phyloP scores from a whole-genome alignment of 2,329 filamentous ascomycete genomes.

The Colletotrichum graminicola region DNA sequence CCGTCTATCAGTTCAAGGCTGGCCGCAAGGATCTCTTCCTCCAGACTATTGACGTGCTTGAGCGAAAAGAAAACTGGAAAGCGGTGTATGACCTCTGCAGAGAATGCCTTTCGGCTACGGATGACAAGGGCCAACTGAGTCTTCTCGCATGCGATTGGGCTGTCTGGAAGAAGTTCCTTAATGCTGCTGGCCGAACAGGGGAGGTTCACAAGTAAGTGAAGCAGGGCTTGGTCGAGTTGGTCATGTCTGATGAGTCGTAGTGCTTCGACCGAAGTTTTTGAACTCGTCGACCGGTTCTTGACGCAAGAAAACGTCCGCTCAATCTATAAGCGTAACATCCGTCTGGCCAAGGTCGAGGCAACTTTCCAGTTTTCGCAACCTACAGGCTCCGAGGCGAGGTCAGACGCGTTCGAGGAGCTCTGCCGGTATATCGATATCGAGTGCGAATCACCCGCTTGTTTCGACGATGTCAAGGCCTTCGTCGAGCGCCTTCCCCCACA shows the following conservation, averaged over 20 bases:
- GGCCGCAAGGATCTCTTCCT: slow-evolving; percentile 62
- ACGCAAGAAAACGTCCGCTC: slow-evolving; percentile 43
- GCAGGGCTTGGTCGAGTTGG: neutral
- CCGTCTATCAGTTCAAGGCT: slow-evolving; percentile 57
- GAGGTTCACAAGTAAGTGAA: slow-evolving; percentile 50
- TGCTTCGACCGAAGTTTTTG: slow-evolving; percentile 29
- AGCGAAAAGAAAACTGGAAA: slow-evolving; percentile 56
- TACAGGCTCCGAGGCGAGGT: slow-evolving; percentile 30
- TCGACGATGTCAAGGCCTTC: slow-evolving; percentile 62
- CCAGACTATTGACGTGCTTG: slow-evolving; percentile 55
- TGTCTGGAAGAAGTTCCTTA: slow-evolving; percentile 56
- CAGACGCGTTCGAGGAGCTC: slow-evolving; percentile 47
- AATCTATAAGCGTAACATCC: slow-evolving; percentile 56
- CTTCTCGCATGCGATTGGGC: slow-evolving; percentile 61
- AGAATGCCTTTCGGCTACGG: slow-evolving; percentile 55
- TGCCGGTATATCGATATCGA: slow-evolving; percentile 53
- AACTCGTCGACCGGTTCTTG: slow-evolving; percentile 35
- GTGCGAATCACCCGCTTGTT: slow-evolving; percentile 55
- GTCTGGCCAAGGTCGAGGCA: slow-evolving; percentile 54
- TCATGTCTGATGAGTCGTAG: slow-evolving; percentile 4
- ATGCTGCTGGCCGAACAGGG: slow-evolving; percentile 52
- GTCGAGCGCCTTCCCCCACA: slow-evolving; percentile 56
- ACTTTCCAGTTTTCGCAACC: slow-evolving; percentile 50
- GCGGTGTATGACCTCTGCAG: slow-evolving; percentile 58
- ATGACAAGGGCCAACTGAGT: slow-evolving; percentile 53